Evolutionary conservation across 1,139 yeast genomes (phyloP), one percentile per base, ranked within the genome.

Genomic region (Sugiyamaella xylanicola): DNA sequence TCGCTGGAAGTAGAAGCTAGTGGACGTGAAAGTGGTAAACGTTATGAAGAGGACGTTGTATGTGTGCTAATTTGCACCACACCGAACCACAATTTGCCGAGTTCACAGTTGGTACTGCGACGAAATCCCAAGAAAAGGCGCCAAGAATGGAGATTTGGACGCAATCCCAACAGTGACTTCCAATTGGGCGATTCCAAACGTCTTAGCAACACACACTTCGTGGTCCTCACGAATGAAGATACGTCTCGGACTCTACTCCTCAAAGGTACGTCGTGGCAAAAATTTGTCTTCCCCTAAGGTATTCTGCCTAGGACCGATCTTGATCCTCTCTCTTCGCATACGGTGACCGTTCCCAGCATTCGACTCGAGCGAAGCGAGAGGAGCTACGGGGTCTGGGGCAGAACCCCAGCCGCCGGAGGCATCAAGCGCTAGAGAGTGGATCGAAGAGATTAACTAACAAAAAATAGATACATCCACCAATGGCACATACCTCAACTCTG

Each of bases 401-500:
- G 41, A 16, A 37, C 52, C 35, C 15, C 39, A 29, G 48, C 48
- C 27, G 32, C 45, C 37, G 22, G 45, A 25, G 37, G 48, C 42
- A 51, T 7, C 21, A 29, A 19, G 25, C 25, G 35, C 32, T 46
- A 29, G n/a, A n/a, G n/a, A n/a, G n/a, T n/a, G n/a, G n/a, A n/a
- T n/a, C n/a, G n/a, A n/a, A n/a, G n/a, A n/a, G n/a, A n/a, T n/a
- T n/a, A n/a, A n/a, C n/a, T n/a, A n/a, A n/a, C n/a, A n/a, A n/a
- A n/a, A n/a, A n/a, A 63, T 60, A 44, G 74, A 72, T 53, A 58
- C 62, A 5, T 71, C 74, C 11, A 93, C 98, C 1, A 93, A 93
- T 71, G 99, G 99, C 3, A 93, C 99, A 0, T 87, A 83, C 75
- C 74, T 92, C 50, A 93, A 93, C 72, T 85, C 84, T 27, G 79